Conservation (phyloP, 1,284 basidiomycete genomes). For the Sporisorium exsertum region DNA sequence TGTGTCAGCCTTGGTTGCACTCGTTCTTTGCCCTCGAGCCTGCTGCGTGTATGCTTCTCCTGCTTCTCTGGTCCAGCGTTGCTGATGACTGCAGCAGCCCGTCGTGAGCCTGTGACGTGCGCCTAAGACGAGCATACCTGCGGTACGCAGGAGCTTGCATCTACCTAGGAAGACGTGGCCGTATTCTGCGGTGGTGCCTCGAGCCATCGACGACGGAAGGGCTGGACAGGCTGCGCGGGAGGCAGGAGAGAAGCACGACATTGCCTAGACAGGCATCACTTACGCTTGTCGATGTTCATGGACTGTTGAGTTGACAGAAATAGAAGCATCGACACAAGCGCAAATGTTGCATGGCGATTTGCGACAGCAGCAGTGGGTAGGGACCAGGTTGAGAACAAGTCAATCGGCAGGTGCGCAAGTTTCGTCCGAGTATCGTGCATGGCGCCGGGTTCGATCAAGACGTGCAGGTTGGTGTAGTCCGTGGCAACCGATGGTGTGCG, state of each 20-base stretch:
- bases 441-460: not conserved
- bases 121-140: not conserved
- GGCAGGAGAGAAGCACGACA: not conserved
- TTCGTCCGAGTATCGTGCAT: not conserved
- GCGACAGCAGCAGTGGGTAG: not conserved
- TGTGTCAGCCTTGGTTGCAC: constrained; percentile 15
- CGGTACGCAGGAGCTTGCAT: not conserved
- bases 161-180: not conserved
- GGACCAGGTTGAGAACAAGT: not conserved
- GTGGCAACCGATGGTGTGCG: not conserved
- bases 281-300: constrained; percentile 64
- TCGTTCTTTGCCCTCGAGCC: not conserved
- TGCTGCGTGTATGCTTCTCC: constrained; percentile 8
- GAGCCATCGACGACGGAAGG: not conserved
- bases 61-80: not conserved
- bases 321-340: constrained; percentile 13
- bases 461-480: not conserved
- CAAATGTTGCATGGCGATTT: not conserved
- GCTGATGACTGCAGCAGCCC: not conserved
- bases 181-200: not conserved
- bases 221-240: not conserved
- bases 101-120: not conserved
- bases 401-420: constrained; percentile 1
- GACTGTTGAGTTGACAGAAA: constrained; percentile 41
- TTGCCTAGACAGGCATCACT: constrained; percentile 16